phyloP scores from a whole-genome alignment of 257 asterid species.

The Capsicum pubescens region DNA sequence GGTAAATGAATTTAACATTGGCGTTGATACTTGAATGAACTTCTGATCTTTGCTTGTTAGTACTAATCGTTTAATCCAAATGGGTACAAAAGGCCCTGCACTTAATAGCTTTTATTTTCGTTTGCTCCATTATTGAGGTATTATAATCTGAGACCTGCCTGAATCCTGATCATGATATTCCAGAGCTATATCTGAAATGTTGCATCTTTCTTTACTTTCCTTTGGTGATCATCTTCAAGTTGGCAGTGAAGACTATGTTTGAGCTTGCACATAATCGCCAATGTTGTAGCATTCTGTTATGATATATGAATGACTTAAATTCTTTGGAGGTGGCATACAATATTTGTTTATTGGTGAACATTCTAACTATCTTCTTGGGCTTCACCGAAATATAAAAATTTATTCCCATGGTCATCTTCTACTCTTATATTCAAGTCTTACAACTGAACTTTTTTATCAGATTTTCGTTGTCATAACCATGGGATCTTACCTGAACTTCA shows the following conservation, averaged over 20 bases:
- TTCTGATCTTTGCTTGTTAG: background rate
- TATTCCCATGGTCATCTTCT: background rate
- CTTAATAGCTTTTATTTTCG: background rate
- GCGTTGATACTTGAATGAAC: background rate
- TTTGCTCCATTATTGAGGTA: background rate
- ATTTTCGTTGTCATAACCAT: constrained; percentile 45
- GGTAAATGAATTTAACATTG: background rate
- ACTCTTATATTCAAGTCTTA: constrained; percentile 33
- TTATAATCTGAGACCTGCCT: background rate
- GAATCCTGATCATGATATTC: background rate
- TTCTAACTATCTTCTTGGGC: background rate
- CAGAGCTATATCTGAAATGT: background rate
- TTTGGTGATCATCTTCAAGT: background rate
- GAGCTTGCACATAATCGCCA: background rate
- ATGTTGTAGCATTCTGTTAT: background rate
- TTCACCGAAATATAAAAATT: background rate
- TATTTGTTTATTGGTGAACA: constrained; percentile 12
- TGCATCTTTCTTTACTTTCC: constrained; percentile 22
- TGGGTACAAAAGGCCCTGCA: background rate
- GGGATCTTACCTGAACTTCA: constrained; percentile 86
- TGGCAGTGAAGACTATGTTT: constrained; percentile 3
- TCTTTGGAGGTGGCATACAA: background rate
- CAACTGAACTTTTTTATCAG: constrained; percentile 41
- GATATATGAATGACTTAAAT: background rate
- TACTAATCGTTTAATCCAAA: background rate